Evolutionary conservation across 2,329 filamentous ascomycete species (phyloP).

Genomic region (Fusarium caatingaense): DNA sequence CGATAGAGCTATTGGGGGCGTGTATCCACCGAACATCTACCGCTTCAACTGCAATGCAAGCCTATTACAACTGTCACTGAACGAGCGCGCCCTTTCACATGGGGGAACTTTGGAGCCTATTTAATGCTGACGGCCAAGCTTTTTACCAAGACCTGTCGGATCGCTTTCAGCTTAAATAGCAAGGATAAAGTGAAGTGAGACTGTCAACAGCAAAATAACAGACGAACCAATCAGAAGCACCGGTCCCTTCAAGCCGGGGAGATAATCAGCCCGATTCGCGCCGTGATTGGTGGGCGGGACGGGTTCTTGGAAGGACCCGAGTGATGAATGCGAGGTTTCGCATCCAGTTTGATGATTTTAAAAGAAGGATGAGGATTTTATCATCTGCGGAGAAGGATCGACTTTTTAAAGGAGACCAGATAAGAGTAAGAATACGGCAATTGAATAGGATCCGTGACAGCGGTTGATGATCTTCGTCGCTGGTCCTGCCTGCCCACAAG

Average conservation of each 20-base stretch:
- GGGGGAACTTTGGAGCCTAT: neutral
- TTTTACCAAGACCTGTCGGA: constrained; percentile 5
- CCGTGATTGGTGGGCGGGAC: constrained; percentile 27
- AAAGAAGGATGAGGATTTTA: constrained; percentile 4
- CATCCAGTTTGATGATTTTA: constrained; percentile 1
- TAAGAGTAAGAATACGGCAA: neutral
- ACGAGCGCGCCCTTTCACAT: neutral
- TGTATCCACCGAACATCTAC: constrained; percentile 3
- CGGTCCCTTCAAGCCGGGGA: neutral
- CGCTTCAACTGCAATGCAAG: neutral
- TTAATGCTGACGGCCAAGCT: constrained; percentile 22
- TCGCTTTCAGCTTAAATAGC: neutral
- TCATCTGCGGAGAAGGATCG: constrained; percentile 11
- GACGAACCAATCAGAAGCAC: constrained; percentile 9
- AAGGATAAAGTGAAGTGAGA: constrained; percentile 3
- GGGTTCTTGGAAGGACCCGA: constrained; percentile 28
- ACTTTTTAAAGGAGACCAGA: neutral
- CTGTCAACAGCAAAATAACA: neutral
- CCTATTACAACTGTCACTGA: neutral
- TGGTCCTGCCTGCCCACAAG: neutral
- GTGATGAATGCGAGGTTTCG: constrained; percentile 30
- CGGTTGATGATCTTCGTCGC: neutral
- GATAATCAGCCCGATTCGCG: constrained; percentile 26
- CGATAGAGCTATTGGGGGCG: constrained; percentile 39
- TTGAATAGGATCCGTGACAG: neutral